Base-by-base conservation (phyloP, 371 early-diverging fungal species). In the Blakeslea trispora region DNA sequence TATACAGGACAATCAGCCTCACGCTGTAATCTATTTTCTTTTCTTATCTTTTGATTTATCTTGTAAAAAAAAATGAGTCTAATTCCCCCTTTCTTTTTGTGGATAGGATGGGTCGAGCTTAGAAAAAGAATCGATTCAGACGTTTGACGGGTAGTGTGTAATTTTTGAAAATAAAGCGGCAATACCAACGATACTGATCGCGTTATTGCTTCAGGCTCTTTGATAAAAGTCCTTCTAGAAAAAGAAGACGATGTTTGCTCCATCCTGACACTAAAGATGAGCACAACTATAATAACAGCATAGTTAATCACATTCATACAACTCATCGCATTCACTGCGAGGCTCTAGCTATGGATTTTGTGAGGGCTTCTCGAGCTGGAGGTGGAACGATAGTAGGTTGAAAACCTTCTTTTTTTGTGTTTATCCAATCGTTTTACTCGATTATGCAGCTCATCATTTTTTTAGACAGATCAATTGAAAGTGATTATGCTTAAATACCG, bases 391-490 rank as follows among this genome's bases (percentile, higher is more conserved):
- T 71, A 52, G 57, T 57, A 42, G 39, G 23, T 22, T 11, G n/a
- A 35, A 11, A 28, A 23, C 18, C 18, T 5, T 43, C 6, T 21
- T 28, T 28, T 28, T 28, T 28, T 28, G 28, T 3, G 28, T 8
- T 19, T 17, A 49, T 5, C 23, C 44, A 9, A 14, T 24, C 24
- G 18, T 39, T 24, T 18, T 10, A 11, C 11, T 15, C 34, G n/a
- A 28, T 46, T 40, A 7, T 19, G 6, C 5, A 7, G 17, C 18
- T 2, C 3, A 22, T 3, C 11, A 17, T 11, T 14, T 1, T 11
- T 19, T 28, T 59, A 78, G 78, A 55, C 63, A 19, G 78, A 78
- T 17, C 78, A 70, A 44, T 58, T 78, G 1, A 72, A 72, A 62
- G 60, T 61, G 10, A 63, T 78, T 19, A 59, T 78, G 48, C 52